Conservation (phyloP, 1,284 basidiomycete genomes). For the Schizophyllum commune region DNA sequence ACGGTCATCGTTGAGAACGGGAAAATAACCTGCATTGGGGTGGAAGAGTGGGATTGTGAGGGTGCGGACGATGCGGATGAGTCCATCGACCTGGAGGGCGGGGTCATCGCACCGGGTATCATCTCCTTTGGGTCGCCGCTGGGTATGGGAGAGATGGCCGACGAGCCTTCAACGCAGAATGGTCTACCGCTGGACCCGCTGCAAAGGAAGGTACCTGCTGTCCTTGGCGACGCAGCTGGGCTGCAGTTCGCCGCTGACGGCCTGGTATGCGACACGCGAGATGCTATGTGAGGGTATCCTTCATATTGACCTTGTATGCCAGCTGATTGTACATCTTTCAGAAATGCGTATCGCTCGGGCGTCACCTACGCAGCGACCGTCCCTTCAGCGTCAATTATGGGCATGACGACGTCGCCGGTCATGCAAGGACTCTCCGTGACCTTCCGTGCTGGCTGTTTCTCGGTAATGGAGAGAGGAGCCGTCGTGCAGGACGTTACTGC, state of each 20-base stretch:
- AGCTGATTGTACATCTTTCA: conserved; percentile 7
- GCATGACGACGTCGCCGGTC: conserved; percentile 27
- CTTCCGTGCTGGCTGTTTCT: conserved; percentile 54
- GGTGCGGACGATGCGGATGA: conserved; percentile 14
- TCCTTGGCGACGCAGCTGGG: conserved; percentile 40
- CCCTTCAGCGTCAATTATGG: conserved; percentile 30
- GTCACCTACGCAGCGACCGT: conserved; percentile 50
- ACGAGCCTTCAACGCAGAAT: conserved; percentile 63
- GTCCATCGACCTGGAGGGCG: conserved; percentile 36
- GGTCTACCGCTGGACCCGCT: conserved; percentile 46
- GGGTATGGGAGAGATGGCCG: conserved; percentile 57
- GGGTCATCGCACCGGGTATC: conserved; percentile 46
- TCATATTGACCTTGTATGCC: conserved; percentile 3
- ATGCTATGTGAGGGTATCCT: conserved; percentile 38
- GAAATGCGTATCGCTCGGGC: conserved; percentile 52
- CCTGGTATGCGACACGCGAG: conserved; percentile 61
- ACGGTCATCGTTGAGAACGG: conserved; percentile 38
- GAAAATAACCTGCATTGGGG: conserved; percentile 30
- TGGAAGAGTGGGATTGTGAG: conserved; percentile 20
- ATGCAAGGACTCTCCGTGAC: conserved; percentile 61
- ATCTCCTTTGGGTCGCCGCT: conserved; percentile 55
- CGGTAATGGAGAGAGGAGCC: conserved; percentile 60
- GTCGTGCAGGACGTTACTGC: conserved; percentile 65
- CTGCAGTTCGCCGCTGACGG: conserved; percentile 63
- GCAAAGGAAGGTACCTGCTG: conserved; percentile 4